Evolutionary conservation across 75 land plant species (phyloP).

Genomic region (Isoetes taiwanensis): DNA sequence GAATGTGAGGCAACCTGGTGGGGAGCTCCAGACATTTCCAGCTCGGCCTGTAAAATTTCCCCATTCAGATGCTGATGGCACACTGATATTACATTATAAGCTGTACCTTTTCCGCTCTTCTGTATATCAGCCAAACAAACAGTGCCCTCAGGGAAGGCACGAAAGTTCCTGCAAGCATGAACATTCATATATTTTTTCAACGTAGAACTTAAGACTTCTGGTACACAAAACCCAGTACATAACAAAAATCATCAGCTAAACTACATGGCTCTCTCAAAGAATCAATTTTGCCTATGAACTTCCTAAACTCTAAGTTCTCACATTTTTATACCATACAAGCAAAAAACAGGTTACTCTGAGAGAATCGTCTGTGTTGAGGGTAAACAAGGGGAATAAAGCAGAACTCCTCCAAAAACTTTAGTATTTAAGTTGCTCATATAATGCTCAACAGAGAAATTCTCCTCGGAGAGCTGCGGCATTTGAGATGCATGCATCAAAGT

Average conservation of each 20-base stretch:
- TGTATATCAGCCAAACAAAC: slow-evolving; percentile 77
- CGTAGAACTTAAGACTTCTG: too few species aligned
- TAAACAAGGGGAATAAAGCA: slow-evolving; percentile 57
- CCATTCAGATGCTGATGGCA: too few species aligned
- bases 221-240: too few species aligned
- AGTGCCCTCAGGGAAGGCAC: slow-evolving; percentile 57
- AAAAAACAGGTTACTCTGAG: slow-evolving; percentile 74
- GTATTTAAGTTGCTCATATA: slow-evolving; percentile 37
- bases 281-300: too few species aligned
- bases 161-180: slow-evolving; percentile 66
- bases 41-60: slow-evolving; percentile 43
- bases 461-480: background rate
- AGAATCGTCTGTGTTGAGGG: slow-evolving; percentile 78
- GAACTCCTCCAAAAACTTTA: slow-evolving; percentile 37
- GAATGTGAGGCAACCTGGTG: slow-evolving; percentile 74
- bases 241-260: too few species aligned
- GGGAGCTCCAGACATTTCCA: slow-evolving; percentile 87
- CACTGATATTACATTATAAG: too few species aligned
- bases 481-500: slow-evolving; percentile 8
- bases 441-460: slow-evolving; percentile 18
- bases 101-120: slow-evolving; percentile 77
- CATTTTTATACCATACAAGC: too few species aligned
- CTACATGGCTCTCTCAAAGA: too few species aligned
- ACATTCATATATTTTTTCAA: too few species aligned
- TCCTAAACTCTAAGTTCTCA: too few species aligned